A percentile compares a stretch with the other conserved stretches of the same genome.
Evolutionary conservation across 140 eudicot genomes (phyloP).

Genomic region (Artemisia princeps): DNA sequence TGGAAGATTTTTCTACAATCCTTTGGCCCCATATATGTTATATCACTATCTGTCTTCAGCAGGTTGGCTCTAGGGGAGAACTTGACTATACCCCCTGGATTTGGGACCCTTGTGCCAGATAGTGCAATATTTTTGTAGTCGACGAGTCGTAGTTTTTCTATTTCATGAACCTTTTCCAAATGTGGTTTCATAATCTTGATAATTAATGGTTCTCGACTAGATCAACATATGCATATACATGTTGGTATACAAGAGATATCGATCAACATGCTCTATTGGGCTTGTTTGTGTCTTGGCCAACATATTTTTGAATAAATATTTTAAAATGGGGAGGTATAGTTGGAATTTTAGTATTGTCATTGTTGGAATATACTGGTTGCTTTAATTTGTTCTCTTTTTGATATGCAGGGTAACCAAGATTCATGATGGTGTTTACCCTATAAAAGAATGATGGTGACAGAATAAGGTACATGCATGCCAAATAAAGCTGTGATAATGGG

Average conservation of each 20-base stretch:
- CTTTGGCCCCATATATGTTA: slow-evolving; percentile 23
- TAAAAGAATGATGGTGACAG: slow-evolving; percentile 24
- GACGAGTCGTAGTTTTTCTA: not conserved
- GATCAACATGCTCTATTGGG: not conserved
- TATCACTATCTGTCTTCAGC: slow-evolving; percentile 26
- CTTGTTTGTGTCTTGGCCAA: not conserved
- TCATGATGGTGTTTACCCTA: slow-evolving; percentile 13
- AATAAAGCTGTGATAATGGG: slow-evolving; percentile 21
- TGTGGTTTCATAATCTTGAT: slow-evolving; percentile 1
- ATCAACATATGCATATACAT: not conserved
- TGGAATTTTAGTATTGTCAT: slow-evolving; percentile 2
- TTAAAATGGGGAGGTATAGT: not conserved
- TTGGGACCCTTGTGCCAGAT: slow-evolving; percentile 8
- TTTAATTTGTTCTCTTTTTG: slow-evolving; percentile 4
- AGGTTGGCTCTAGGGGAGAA: slow-evolving; percentile 18
- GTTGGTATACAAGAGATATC: not conserved
- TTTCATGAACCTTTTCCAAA: not conserved
- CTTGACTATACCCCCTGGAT: slow-evolving; percentile 22
- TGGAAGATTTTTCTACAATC: slow-evolving; percentile 26
- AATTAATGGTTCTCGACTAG: not conserved
- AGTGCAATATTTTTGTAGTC: not conserved
- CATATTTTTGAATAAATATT: not conserved
- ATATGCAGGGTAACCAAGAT: slow-evolving; percentile 8
- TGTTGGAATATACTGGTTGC: slow-evolving; percentile 21
- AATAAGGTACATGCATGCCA: slow-evolving; percentile 24